Conservation (phyloP, 2,329 filamentous ascomycete genomes). For the Pyrenophora graminea region DNA sequence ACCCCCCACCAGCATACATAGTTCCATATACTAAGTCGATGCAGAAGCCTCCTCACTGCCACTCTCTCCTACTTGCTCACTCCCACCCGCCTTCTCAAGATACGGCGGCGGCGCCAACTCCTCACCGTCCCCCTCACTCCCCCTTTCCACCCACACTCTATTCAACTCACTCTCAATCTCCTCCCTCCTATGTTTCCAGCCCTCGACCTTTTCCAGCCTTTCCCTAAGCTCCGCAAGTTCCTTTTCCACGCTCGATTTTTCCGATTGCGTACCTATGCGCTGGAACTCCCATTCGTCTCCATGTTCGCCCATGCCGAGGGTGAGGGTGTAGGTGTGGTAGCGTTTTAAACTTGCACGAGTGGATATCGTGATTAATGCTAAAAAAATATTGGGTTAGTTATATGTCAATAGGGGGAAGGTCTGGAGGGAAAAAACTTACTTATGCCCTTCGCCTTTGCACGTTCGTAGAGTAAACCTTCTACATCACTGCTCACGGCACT, state of each 20-base stretch:
- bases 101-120: conserved; percentile 47
- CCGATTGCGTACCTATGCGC: conserved; percentile 87
- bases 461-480: conserved; percentile 90
- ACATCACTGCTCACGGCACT: conserved; percentile 93
- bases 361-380: conserved; percentile 90
- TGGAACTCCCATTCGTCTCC: conserved; percentile 93
- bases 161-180: conserved; percentile 84
- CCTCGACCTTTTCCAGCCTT: conserved; percentile 76
- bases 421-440: conserved; percentile 62
- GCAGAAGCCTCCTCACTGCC: too few species aligned
- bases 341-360: conserved; percentile 93
- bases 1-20: too few species aligned
- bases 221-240: conserved; percentile 85
- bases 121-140: conserved; percentile 33
- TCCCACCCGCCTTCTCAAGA: conserved; percentile 16
- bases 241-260: conserved; percentile 91
- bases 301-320: conserved; percentile 76
- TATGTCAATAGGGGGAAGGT: background rate
- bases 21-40: too few species aligned
- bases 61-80: too few species aligned
- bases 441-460: conserved; percentile 88
- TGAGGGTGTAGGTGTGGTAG: conserved; percentile 91
- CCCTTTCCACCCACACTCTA: conserved; percentile 60
- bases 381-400: background rate
- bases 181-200: conserved; percentile 76